A percentile compares a stretch with the other conserved stretches of the same genome.
Evolutionary conservation across 345 rosid genomes (phyloP).

Genomic region (Populus pruinosa): DNA sequence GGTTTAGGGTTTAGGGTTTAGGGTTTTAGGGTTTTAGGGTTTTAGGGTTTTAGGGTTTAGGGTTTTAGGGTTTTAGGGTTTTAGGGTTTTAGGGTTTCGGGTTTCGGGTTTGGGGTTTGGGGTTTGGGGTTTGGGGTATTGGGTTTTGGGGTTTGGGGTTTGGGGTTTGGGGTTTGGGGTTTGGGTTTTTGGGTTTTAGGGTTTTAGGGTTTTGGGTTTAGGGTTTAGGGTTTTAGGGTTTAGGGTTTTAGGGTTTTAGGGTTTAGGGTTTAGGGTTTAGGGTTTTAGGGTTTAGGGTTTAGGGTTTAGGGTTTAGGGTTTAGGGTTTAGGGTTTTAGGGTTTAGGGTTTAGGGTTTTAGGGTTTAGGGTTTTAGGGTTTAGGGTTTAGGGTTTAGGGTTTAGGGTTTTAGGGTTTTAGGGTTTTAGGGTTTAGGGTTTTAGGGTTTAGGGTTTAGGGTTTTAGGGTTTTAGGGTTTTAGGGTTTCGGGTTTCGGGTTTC

Average conservation of each 20-base stretch:
- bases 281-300: conserved; percentile 18
- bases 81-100: conserved; percentile 15
- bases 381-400: conserved; percentile 20
- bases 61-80: conserved; percentile 20
- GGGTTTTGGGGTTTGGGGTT: conserved; percentile 13
- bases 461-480: too few species aligned
- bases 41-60: too few species aligned
- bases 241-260: too few species aligned
- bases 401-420: conserved; percentile 18
- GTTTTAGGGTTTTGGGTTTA: conserved; percentile 10
- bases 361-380: too few species aligned
- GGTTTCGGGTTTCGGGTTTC: conserved; percentile 19
- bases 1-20: conserved; percentile 18
- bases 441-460: conserved; percentile 16
- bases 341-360: conserved; percentile 17
- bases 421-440: too few species aligned
- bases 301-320: conserved; percentile 15
- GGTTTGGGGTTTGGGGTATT: conserved; percentile 13
- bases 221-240: conserved; percentile 2
- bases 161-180: conserved; percentile 1
- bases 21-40: conserved; percentile 18
- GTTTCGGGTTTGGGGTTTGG: conserved; percentile 17
- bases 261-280: conserved; percentile 10
- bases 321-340: conserved; percentile 19
- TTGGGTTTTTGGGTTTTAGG: too few species aligned